These are phyloP conservation scores for Pseudotulostoma volvatum DNA, from an alignment of 495 filamentous ascomycete species.

Conservation along the genomic window DNA sequence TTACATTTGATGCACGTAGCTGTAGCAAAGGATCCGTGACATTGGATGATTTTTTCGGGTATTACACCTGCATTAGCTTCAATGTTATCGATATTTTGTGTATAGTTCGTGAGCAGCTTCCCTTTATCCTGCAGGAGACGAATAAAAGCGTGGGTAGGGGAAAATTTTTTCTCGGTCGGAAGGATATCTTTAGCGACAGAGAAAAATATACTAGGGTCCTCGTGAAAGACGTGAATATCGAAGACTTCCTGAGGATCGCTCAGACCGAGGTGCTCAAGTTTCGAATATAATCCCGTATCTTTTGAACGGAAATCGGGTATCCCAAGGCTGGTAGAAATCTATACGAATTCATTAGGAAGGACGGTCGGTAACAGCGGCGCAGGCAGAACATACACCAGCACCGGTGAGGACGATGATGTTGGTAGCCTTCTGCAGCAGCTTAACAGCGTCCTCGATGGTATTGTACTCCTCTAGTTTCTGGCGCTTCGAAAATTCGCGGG, in stretches of 20 bases:
- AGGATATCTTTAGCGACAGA: constrained; percentile 81
- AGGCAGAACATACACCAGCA: constrained; percentile 46
- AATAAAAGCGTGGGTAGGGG: constrained; percentile 91
- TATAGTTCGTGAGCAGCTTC: constrained; percentile 91
- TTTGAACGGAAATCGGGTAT: constrained; percentile 58
- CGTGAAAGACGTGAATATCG: constrained; percentile 68
- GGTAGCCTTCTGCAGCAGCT: constrained; percentile 50
- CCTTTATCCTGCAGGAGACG: constrained; percentile 79
- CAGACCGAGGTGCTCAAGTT: constrained; percentile 58
- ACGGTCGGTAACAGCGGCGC: not conserved
- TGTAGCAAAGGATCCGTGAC: constrained; percentile 88
- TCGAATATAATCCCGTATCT: constrained; percentile 49
- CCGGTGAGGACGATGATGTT: constrained; percentile 92
- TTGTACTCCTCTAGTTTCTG: constrained; percentile 71
- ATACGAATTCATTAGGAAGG: constrained; percentile 1
- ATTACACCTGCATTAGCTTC: constrained; percentile 74
- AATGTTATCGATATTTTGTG: constrained; percentile 97
- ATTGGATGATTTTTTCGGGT: constrained; percentile 79
- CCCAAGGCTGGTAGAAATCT: constrained; percentile 60
- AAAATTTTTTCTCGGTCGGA: constrained; percentile 53
- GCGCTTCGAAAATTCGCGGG: constrained; percentile 67
- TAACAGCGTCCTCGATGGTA: constrained; percentile 72
- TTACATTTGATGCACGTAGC: constrained; percentile 78
- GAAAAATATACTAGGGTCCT: constrained; percentile 86
- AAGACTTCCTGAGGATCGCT: constrained; percentile 90